Evolutionary conservation across 352 stramenopile species (phyloP), one percentile per base, ranked within the genome.

Genomic region (Pythium myriotylum): DNA sequence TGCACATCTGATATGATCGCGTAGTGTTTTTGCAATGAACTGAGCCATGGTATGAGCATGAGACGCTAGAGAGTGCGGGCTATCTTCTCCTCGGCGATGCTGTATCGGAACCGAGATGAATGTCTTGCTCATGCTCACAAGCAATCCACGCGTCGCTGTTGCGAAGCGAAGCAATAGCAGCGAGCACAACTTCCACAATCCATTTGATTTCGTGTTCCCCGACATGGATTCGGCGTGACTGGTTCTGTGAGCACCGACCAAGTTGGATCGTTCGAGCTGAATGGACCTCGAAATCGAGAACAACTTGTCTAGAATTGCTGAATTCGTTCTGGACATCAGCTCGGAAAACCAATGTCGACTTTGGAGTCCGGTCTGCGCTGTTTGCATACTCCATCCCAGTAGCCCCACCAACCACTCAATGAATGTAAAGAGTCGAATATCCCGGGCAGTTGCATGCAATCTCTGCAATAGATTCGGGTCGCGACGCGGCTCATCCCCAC

Each of bases 111-210:
- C 56, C 16, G 81, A 75, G 17, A 95, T 46, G 16, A 94, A 87
- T 9, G 81, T 76, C 45, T 92, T 92, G 16, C 72, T 79, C 45
- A 89, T 90, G 39, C 68, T 74, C 41, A 73, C 65, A 39, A 94
- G 61, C 12, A 95, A 67, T 12, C 71, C 82, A 22, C 87, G 79
- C 62, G 86, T 81, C 17, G 84, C 86, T 8, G 92, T 46, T 12
- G 79, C 81, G 65, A 94, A 95, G 20, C 86, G 86, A 19, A 95
- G 65, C 39, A 94, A 63, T 13, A 95, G 60, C 14, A 95, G 45
- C 16, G 84, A 92, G 6, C 81, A 84, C 49, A 94, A 65, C 72
- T 94, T 93, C 84, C 85, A 94, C n/a, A 94, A 26, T 6, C 76
- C 74, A 23, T 66, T 67, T 19, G 61, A 24, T 33, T 57, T 58